Evolutionary conservation across 371 early-diverging fungal species (phyloP).

Genomic region (Coemansia linderi): DNA sequence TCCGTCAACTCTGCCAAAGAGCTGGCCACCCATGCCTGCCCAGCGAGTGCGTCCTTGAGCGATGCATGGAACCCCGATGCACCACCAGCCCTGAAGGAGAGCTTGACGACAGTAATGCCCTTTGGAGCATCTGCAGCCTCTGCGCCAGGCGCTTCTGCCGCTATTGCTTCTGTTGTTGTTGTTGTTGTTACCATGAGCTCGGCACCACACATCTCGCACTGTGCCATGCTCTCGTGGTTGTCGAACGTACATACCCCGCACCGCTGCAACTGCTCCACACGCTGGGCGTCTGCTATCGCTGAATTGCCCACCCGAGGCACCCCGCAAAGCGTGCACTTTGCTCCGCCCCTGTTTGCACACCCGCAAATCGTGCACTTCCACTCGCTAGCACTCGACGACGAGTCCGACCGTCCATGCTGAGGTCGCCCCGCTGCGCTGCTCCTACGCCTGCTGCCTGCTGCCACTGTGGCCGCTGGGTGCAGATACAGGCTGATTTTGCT

Average conservation of each 20-base stretch:
- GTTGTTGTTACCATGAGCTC: constrained; percentile 49
- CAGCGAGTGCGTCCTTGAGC: constrained; percentile 62
- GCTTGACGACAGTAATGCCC: constrained; percentile 53
- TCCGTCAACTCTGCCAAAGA: neutral
- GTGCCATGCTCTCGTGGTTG: constrained; percentile 77
- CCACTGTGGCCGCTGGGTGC: neutral
- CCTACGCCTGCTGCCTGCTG: neutral
- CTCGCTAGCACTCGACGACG: constrained; percentile 15
- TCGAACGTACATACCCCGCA: constrained; percentile 81
- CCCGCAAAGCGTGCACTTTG: constrained; percentile 76
- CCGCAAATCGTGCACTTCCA: constrained; percentile 84
- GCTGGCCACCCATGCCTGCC: constrained; percentile 61
- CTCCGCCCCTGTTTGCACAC: constrained; percentile 58
- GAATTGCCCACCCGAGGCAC: constrained; percentile 56
- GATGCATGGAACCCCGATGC: constrained; percentile 61
- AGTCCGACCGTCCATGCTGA: constrained; percentile 10
- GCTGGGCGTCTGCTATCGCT: constrained; percentile 4
- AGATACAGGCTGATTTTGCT: constrained; percentile 26
- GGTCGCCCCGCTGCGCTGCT: constrained; percentile 17
- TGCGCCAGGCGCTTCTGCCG: neutral
- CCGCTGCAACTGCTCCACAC: constrained; percentile 33
- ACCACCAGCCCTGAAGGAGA: constrained; percentile 82
- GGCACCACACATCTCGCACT: constrained; percentile 79
- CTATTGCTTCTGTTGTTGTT: neutral
- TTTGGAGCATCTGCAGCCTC: neutral